phyloP scores from a whole-genome alignment of 176 grass and related monocot genomes.

The Juncus inflexus region DNA sequence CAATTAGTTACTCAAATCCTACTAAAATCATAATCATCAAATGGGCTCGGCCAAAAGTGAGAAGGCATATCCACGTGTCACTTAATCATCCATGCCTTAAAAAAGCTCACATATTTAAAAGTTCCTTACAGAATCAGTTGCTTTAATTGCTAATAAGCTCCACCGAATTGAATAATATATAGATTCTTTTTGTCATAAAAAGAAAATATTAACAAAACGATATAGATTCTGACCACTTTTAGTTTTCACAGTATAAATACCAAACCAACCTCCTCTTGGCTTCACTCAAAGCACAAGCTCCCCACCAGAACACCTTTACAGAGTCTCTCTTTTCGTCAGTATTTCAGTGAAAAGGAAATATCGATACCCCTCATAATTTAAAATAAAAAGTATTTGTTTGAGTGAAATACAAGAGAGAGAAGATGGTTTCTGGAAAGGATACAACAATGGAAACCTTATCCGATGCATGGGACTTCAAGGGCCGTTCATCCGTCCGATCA shows the following conservation, averaged over 20 bases:
- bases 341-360: neutral
- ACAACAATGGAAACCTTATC: constrained; percentile 39
- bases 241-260: constrained; percentile 15
- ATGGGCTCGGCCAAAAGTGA: neutral
- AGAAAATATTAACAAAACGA: too few relatives aligned
- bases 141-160: too few relatives aligned
- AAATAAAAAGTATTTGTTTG: too few relatives aligned
- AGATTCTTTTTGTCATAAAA: too few relatives aligned
- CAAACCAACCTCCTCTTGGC: neutral
- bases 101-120: constrained; percentile 15
- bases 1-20: too few relatives aligned
- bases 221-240: constrained; percentile 2
- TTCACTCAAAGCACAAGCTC: neutral
- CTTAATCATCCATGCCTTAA: constrained; percentile 9
- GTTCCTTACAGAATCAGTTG: neutral
- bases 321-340: too few relatives aligned
- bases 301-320: neutral
- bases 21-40: too few relatives aligned
- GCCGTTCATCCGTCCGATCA: constrained; percentile 43
- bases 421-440: constrained; percentile 55
- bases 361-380: neutral
- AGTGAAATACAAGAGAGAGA: neutral
- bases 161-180: too few relatives aligned
- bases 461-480: constrained; percentile 83
- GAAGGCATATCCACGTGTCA: neutral